Conservation (phyloP, 805 yeast genomes). For the Lachancea meyersii region DNA sequence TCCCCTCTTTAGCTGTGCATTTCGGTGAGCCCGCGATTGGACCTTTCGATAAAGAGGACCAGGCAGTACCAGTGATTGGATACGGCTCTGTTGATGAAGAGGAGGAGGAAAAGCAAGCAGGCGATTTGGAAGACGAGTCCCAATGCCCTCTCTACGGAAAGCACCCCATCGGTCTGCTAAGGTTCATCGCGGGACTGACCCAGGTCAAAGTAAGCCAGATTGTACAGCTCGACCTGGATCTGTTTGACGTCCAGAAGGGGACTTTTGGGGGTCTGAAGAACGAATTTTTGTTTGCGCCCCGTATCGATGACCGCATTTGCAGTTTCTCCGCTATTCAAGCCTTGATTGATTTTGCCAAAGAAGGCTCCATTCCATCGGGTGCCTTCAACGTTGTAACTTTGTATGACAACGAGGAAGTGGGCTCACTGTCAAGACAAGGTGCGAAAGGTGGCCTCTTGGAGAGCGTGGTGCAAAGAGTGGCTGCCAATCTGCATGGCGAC, state of each 20-base stretch:
- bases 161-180: conserved; percentile 60
- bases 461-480: conserved; percentile 51
- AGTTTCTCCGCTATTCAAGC: conserved; percentile 65
- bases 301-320: conserved; percentile 80
- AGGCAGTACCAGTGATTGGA: conserved; percentile 74
- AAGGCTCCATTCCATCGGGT: conserved; percentile 37
- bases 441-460: conserved; percentile 74
- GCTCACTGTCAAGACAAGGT: conserved; percentile 75
- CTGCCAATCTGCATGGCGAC: conserved; percentile 28
- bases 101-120: conserved; percentile 27
- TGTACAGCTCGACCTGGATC: conserved; percentile 65
- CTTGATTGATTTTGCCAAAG: conserved; percentile 42
- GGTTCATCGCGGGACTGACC: conserved; percentile 61
- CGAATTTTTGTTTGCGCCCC: conserved; percentile 75
- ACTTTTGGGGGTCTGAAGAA: conserved; percentile 67
- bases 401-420: conserved; percentile 80
- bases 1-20: conserved; percentile 83
- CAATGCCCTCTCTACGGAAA: conserved; percentile 59
- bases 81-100: conserved; percentile 35
- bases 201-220: conserved; percentile 55
- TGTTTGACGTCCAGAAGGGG: conserved; percentile 78
- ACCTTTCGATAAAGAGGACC: conserved; percentile 72
- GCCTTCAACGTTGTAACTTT: conserved; percentile 55
- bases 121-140: conserved; percentile 55
- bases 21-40: conserved; percentile 65